Base-by-base conservation (phyloP, 352 stramenopile species). In the Thraustochytrium striatum region DNA sequence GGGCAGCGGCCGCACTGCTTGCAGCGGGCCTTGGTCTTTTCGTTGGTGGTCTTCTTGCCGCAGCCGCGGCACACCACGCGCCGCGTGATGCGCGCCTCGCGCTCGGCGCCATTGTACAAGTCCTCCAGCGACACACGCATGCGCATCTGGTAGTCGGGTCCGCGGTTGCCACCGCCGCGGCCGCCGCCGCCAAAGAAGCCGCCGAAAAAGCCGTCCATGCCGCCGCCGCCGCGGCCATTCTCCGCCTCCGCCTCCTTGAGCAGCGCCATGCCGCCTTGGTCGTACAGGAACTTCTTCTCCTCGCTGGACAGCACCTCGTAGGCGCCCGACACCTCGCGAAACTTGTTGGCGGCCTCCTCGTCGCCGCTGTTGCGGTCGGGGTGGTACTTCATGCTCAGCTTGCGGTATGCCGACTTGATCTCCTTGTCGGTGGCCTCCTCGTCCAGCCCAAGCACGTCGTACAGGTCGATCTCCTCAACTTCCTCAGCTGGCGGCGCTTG, bases 371-470 rank as follows among this genome's bases (percentile, higher is more conserved):
- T 80, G 32, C 79, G 69, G 41, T 97, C 93, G 43, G 94, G 94
- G 82, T 98, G 94, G 82, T 97, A 98, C 81, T 97, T 94, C n/a
- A 97, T 87, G 62, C 89, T 95, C 19, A 98, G 85, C 82, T 95
- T 96, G 68, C 93, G 88, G 84, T 97, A 98, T 33, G 94, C 93
- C 73, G 93, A 94, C 85, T 97, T 97, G 82, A 97, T 97, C 83
- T 97, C 86, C 9, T 87, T 83, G n/a, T 95, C 53, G 5, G 78
- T 61, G n/a, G 81, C 81, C 33, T 82, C 79, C 39, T 81, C 38
- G 25, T 47, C 47, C 8, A 84, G 38, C 19, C 81, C 81, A 3
- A 84, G 79, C 21, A 84, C 80, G 65, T 50, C 81, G 47, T 82
- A 82, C 32, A 72, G 72, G 33, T 82, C 58, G 36, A 75, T 73